phyloP scores from a whole-genome alignment of 495 filamentous ascomycete genomes.

The Niebla homalea region DNA sequence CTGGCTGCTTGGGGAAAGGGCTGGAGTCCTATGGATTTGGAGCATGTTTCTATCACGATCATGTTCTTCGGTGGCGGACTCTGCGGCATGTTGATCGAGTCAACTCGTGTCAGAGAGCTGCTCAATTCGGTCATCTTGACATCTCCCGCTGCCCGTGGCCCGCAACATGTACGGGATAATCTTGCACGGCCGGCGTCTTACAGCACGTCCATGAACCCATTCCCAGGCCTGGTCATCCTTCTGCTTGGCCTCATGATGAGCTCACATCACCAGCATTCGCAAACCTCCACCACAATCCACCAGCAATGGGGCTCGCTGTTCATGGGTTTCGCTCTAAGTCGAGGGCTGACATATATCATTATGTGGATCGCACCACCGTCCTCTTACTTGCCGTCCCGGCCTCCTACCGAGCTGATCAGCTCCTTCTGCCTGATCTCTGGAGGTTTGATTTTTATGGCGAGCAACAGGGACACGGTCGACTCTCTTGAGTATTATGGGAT shows the following conservation, averaged over 20 bases:
- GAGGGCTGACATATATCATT: slow-evolving; percentile 67
- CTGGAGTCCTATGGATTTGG: slow-evolving; percentile 71
- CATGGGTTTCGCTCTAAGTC: slow-evolving; percentile 64
- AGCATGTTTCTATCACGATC: slow-evolving; percentile 85
- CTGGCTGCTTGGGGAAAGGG: slow-evolving; percentile 52
- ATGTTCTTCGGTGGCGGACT: slow-evolving; percentile 94
- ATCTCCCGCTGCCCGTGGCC: slow-evolving; percentile 23
- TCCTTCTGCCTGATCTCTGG: slow-evolving; percentile 81
- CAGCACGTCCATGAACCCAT: slow-evolving; percentile 69
- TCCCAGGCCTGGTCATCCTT: slow-evolving; percentile 75
- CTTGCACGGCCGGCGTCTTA: slow-evolving; percentile 54
- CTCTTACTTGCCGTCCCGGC: slow-evolving; percentile 71
- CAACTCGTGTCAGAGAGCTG: slow-evolving; percentile 49
- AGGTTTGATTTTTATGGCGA: slow-evolving; percentile 87
- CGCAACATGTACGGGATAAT: slow-evolving; percentile 25
- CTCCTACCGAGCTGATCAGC: slow-evolving; percentile 78
- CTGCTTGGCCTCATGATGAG: slow-evolving; percentile 90
- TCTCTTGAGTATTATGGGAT: slow-evolving; percentile 61
- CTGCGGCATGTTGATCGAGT: slow-evolving; percentile 91
- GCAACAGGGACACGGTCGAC: slow-evolving; percentile 58
- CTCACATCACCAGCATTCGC: slow-evolving; percentile 72
- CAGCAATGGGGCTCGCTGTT: slow-evolving; percentile 87
- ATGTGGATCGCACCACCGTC: slow-evolving; percentile 71
- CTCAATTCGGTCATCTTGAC: slow-evolving; percentile 51
- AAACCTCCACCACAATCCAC: slow-evolving; percentile 85